phyloP scores from a whole-genome alignment of 352 stramenopile genomes.

The Phytopythium helicoides region DNA sequence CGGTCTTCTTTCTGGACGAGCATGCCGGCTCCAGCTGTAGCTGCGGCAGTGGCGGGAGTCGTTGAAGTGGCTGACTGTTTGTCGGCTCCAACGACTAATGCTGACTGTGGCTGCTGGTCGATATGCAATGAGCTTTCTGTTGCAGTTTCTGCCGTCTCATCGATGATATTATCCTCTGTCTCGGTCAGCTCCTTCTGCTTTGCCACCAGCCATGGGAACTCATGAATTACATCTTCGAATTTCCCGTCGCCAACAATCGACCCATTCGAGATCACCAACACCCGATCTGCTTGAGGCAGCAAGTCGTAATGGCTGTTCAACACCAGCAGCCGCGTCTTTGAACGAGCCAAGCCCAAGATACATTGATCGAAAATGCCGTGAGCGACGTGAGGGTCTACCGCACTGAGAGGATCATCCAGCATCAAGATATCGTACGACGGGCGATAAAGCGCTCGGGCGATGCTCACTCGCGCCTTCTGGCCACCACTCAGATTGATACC shows the following conservation, averaged over 20 bases:
- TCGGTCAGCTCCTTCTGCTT: neutral
- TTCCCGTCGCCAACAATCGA: constrained; percentile 66
- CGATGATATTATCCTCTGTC: neutral
- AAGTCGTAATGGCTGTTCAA: constrained; percentile 92
- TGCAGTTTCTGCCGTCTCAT: too few species aligned
- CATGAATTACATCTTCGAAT: constrained; percentile 55
- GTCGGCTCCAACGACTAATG: neutral
- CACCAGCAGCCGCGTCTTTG: constrained; percentile 83
- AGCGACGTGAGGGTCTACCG: constrained; percentile 93
- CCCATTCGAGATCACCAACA: constrained; percentile 66
- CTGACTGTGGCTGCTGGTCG: neutral
- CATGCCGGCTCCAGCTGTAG: neutral
- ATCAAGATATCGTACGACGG: constrained; percentile 83
- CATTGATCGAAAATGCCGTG: constrained; percentile 89
- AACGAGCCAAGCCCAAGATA: constrained; percentile 47
- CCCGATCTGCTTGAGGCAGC: constrained; percentile 38
- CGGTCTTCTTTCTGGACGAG: constrained; percentile 33
- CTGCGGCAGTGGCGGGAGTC: too few species aligned
- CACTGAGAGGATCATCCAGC: constrained; percentile 92
- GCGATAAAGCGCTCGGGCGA: constrained; percentile 90
- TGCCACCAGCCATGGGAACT: constrained; percentile 17
- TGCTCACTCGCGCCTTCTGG: constrained; percentile 84
- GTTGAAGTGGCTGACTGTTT: too few species aligned
- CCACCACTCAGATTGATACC: constrained; percentile 94
- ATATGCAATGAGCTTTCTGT: too few species aligned